A percentile compares a stretch with the other conserved stretches of the same genome.
These are phyloP conservation scores for Lecanosticta acicola DNA, from an alignment of 2,329 filamentous ascomycete genomes.

Conservation along the genomic window DNA sequence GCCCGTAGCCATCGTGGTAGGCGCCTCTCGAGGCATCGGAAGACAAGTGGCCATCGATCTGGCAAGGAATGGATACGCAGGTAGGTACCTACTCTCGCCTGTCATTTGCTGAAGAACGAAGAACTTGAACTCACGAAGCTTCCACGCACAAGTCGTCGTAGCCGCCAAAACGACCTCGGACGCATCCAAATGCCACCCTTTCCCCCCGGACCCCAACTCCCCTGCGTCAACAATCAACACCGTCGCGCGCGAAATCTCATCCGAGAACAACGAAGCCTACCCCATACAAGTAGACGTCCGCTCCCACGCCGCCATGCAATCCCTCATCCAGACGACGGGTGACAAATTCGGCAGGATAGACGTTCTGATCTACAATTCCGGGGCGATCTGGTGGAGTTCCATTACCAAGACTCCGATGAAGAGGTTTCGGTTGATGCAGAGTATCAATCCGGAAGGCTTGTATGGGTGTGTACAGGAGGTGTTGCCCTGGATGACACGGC, in stretches of 20 bases:
- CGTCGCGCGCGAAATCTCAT: conserved; percentile 66
- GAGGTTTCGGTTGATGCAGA: conserved; percentile 59
- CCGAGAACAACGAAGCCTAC: conserved; percentile 56
- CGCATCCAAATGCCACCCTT: conserved; percentile 50
- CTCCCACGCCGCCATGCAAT: conserved; percentile 54
- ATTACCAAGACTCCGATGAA: conserved; percentile 61
- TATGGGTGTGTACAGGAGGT: conserved; percentile 66
- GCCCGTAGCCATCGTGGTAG: conserved; percentile 28
- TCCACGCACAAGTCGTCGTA: conserved; percentile 67
- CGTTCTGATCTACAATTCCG: conserved; percentile 74
- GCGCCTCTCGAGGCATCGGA: conserved; percentile 61
- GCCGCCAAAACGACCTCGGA: conserved; percentile 70
- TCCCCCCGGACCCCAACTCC: conserved; percentile 74
- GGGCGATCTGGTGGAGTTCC: conserved; percentile 69
- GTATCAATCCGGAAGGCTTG: conserved; percentile 67
- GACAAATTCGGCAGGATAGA: conserved; percentile 60
- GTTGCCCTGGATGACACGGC: conserved; percentile 58
- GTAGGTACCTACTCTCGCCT: conserved; percentile 41
- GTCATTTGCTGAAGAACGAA: too few relatives aligned
- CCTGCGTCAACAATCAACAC: conserved; percentile 71
- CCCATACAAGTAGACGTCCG: conserved; percentile 68
- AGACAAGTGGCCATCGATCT: conserved; percentile 74
- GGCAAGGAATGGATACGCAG: conserved; percentile 63
- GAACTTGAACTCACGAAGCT: conserved; percentile 1
- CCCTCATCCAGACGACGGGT: conserved; percentile 52